Evolutionary conservation across 1,284 basidiomycete species (phyloP).

Genomic region (Microbotryomycetes sp.): DNA sequence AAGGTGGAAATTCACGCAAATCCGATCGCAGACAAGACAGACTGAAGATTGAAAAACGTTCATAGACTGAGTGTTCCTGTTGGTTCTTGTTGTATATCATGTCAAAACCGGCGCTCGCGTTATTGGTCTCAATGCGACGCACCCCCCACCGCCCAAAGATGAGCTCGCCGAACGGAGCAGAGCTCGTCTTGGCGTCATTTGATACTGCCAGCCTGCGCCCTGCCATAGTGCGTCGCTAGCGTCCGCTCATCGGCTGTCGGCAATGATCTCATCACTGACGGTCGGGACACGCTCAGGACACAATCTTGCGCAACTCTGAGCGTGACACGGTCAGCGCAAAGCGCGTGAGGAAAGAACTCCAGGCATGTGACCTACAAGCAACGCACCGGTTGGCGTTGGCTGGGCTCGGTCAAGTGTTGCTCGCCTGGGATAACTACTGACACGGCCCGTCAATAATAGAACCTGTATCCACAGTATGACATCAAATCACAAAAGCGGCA

Average conservation of each 20-base stretch:
- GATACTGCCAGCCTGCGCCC: not conserved
- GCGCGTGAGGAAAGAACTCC: conserved; percentile 12
- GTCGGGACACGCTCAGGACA: not conserved
- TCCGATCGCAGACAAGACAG: conserved; percentile 63
- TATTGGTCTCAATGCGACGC: too few species aligned
- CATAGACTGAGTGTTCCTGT: too few species aligned
- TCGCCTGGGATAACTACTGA: not conserved
- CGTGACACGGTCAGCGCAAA: conserved; percentile 12
- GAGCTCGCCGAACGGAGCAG: not conserved
- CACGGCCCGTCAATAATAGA: not conserved
- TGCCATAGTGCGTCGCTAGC: not conserved
- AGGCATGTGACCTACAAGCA: conserved; percentile 13
- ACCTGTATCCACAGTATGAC: not conserved
- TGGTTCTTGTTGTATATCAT: too few species aligned
- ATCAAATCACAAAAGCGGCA: not conserved
- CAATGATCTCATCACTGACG: not conserved
- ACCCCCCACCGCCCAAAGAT: too few species aligned
- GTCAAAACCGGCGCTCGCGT: too few species aligned
- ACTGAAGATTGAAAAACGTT: too few species aligned
- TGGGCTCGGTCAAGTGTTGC: not conserved
- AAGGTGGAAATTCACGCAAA: conserved; percentile 95
- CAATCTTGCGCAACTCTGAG: conserved; percentile 6
- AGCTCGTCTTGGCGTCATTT: not conserved
- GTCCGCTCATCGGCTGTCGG: not conserved
- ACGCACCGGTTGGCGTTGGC: not conserved